Evolutionary conservation across 1,284 basidiomycete genomes (phyloP).

Genomic region (Moesziomyces sp.): DNA sequence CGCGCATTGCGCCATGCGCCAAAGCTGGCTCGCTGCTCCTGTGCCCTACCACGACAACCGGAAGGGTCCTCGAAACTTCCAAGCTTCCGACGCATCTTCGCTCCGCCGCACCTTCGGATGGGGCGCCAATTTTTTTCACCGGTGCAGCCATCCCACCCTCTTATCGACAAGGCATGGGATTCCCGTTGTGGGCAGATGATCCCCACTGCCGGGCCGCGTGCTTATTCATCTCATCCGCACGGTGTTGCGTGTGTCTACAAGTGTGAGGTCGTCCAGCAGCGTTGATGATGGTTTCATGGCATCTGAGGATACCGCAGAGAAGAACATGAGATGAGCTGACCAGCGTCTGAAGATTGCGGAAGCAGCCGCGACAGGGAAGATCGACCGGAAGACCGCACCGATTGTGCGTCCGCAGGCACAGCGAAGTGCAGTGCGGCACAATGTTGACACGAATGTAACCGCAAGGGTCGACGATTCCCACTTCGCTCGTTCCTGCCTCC

Average conservation of each 20-base stretch:
- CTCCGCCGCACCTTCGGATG: background rate
- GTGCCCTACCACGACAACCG: constrained; percentile 13
- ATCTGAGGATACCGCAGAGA: too few relatives aligned
- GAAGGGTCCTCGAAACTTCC: constrained; percentile 21
- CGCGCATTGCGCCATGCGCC: background rate
- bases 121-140: background rate
- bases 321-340: too few relatives aligned
- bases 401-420: background rate
- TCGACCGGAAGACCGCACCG: background rate
- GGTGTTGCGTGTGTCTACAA: too few relatives aligned
- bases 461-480: constrained; percentile 29
- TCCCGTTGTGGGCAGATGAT: background rate
- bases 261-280: too few relatives aligned
- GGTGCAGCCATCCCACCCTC: background rate
- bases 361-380: too few relatives aligned
- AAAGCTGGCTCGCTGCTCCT: background rate
- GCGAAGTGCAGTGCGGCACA: background rate
- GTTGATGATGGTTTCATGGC: too few relatives aligned
- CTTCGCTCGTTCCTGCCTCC: background rate
- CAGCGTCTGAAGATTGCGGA: too few relatives aligned
- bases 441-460: constrained; percentile 7
- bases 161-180: background rate
- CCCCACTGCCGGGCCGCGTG: too few relatives aligned
- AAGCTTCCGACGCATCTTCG: background rate
- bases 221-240: too few relatives aligned